Evolutionary conservation across 148 eudicot species (phyloP).

Genomic region (Chenopodium formosanum): DNA sequence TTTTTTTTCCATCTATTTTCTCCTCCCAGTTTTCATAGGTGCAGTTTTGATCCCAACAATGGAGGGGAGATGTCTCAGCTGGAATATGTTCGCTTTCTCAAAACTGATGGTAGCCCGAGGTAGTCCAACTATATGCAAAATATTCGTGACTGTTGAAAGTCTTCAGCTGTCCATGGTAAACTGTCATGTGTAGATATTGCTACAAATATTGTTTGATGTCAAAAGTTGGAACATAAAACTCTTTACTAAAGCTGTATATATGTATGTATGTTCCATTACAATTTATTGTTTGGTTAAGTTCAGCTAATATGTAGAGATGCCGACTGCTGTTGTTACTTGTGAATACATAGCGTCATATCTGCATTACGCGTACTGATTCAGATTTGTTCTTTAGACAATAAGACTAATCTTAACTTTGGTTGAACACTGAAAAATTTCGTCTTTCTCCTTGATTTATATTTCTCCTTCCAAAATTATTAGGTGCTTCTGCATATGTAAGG

Average conservation of each 20-base stretch:
- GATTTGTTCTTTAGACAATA: not conserved
- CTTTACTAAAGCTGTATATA: conserved; percentile 24
- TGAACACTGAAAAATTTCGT: not conserved
- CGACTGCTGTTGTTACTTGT: conserved; percentile 24
- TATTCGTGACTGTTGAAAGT: not conserved
- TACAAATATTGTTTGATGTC: conserved; percentile 12
- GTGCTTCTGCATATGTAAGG: too few relatives aligned
- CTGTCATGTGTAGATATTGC: conserved; percentile 17
- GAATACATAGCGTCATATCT: conserved; percentile 7
- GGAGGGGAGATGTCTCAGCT: conserved; percentile 86
- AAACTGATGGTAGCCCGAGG: conserved; percentile 51
- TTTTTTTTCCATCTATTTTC: not conserved
- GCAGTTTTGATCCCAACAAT: conserved; percentile 75
- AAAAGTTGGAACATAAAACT: conserved; percentile 8
- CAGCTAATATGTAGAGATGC: conserved; percentile 12
- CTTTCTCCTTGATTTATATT: not conserved
- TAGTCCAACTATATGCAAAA: conserved; percentile 23
- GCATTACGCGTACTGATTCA: not conserved
- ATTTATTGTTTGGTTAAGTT: conserved; percentile 6
- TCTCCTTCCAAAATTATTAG: too few relatives aligned
- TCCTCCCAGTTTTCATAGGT: conserved; percentile 70
- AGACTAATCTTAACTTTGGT: not conserved
- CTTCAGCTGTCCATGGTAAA: not conserved
- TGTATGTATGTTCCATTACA: conserved; percentile 23
- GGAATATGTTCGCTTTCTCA: conserved; percentile 76